Evolutionary conservation across 441 rosid genomes (phyloP).

Genomic region (Kokia cookei): DNA sequence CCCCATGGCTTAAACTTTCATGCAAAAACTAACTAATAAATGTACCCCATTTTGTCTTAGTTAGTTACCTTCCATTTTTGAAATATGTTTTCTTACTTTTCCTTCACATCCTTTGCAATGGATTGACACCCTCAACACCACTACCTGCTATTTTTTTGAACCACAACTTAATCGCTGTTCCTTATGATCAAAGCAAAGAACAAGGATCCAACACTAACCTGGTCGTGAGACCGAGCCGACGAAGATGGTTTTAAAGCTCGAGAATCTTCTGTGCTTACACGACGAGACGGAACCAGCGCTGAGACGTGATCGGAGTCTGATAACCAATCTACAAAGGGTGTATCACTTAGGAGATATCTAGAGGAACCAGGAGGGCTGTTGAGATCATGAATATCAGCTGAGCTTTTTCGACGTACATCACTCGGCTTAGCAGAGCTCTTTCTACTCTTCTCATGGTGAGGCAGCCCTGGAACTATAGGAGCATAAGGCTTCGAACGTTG

Average conservation of each 20-base stretch:
- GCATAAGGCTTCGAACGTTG: conserved; percentile 23
- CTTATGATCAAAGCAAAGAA: too few species aligned
- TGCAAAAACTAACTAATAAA: background rate
- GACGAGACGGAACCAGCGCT: conserved; percentile 22
- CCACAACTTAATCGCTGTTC: background rate
- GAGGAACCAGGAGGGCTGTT: conserved; percentile 34
- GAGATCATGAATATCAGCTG: conserved; percentile 43
- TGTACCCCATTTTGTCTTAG: background rate
- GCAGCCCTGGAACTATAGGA: conserved; percentile 30
- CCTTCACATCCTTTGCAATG: conserved; percentile 98
- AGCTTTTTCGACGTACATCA: conserved; percentile 47
- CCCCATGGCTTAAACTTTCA: background rate
- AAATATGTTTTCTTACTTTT: conserved; percentile 80
- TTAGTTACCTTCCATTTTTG: conserved; percentile 83
- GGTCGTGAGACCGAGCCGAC: conserved; percentile 29
- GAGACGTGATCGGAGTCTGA: conserved; percentile 32
- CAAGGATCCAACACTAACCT: background rate
- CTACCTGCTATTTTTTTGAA: conserved; percentile 43
- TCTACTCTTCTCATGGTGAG: conserved; percentile 20
- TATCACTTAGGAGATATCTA: conserved; percentile 54
- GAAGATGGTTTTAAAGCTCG: conserved; percentile 42
- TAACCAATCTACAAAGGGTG: conserved; percentile 37
- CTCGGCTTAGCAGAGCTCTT: conserved; percentile 22
- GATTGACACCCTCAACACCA: conserved; percentile 81
- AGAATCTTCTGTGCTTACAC: conserved; percentile 22